These are phyloP conservation scores for Tubosaeta brunneosetosa DNA, from an alignment of 768 basidiomycete genomes.

Conservation along the genomic window DNA sequence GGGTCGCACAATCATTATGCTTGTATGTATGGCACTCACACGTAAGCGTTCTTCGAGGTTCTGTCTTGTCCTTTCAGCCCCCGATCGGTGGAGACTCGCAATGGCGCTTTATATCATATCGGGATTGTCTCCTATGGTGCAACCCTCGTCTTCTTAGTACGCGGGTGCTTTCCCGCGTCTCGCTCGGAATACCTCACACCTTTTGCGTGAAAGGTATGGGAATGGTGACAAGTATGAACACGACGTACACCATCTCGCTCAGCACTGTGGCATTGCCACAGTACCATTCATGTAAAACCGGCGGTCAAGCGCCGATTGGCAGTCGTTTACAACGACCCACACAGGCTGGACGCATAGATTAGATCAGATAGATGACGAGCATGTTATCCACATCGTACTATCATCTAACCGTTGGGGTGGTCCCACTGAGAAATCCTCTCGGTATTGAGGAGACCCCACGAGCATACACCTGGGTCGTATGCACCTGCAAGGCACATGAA, in stretches of 20 bases:
- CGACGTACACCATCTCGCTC: too few relatives aligned
- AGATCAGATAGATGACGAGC: conserved; percentile 8
- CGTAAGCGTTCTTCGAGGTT: conserved; percentile 35
- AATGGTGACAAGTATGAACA: conserved; percentile 40
- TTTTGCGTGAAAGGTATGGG: conserved; percentile 51
- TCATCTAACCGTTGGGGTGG: conserved; percentile 18
- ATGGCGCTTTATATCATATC: conserved; percentile 73
- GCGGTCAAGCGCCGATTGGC: background rate
- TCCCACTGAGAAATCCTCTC: conserved; percentile 42
- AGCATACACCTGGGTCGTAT: conserved; percentile 83
- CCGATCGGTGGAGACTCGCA: conserved; percentile 65
- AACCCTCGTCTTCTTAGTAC: conserved; percentile 77
- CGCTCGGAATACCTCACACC: conserved; percentile 70
- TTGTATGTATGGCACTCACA: conserved; percentile 68
- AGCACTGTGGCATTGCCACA: too few relatives aligned
- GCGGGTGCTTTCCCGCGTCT: conserved; percentile 75
- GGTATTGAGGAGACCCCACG: conserved; percentile 85
- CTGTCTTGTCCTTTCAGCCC: conserved; percentile 36
- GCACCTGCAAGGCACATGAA: conserved; percentile 45
- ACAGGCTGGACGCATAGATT: background rate
- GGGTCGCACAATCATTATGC: conserved; percentile 80
- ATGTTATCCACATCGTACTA: conserved; percentile 1
- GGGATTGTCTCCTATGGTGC: conserved; percentile 78
- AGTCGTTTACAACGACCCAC: background rate
- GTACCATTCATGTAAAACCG: too few relatives aligned